A percentile compares a stretch with the other conserved stretches of the same genome.
Conservation (phyloP, 2,329 filamentous ascomycete genomes). For the Neocatenulostroma microsporum region DNA sequence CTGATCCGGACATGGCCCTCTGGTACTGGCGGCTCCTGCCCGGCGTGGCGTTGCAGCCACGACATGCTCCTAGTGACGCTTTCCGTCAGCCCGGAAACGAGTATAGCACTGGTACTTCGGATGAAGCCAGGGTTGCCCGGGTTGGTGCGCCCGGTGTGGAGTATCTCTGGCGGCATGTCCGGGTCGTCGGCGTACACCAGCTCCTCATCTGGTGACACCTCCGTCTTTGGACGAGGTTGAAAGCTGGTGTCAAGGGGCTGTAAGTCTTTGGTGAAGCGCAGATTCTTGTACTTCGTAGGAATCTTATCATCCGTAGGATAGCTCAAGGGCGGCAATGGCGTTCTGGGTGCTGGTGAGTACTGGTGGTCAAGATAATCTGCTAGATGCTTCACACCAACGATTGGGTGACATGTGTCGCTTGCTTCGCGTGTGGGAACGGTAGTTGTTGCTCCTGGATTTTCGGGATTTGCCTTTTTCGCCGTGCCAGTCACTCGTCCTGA, state of each 20-base stretch:
- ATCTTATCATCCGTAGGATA: not conserved
- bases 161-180: not conserved
- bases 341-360: conserved; percentile 1
- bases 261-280: not conserved
- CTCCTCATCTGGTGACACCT: not conserved
- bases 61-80: not conserved
- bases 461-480: not conserved
- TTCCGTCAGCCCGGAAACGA: not conserved
- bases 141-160: not conserved
- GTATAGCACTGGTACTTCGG: not conserved
- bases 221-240: not conserved
- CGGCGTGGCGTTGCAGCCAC: conserved; percentile 13
- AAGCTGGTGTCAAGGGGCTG: not conserved
- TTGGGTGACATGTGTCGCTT: no score
- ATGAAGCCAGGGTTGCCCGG: not conserved
- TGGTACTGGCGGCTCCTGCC: conserved; percentile 10
- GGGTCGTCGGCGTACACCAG: not conserved
- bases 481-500: not conserved
- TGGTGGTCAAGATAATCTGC: not conserved
- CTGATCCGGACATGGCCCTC: conserved; percentile 13
- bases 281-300: no score
- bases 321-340: not conserved
- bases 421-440: not conserved
- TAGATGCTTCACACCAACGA: not conserved
- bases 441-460: not conserved